Evolutionary conservation across 1,284 basidiomycete genomes (phyloP).

Genomic region (Cystobasidiaceae sp.): DNA sequence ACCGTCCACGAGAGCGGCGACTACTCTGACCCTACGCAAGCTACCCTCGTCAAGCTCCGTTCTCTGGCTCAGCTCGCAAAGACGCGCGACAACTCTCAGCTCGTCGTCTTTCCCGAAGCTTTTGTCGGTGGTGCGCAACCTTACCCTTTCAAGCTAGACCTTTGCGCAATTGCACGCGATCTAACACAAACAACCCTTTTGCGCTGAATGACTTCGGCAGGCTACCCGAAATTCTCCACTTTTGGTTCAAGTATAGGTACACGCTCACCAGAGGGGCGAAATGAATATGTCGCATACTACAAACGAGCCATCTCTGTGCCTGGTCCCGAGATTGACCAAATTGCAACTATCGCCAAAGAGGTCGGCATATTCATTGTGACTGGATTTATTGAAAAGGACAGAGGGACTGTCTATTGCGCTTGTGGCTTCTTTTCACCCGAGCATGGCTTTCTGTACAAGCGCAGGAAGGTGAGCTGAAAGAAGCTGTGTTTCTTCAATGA

Average conservation of each 20-base stretch:
- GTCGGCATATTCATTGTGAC: constrained; percentile 60
- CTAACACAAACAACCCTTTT: too few relatives aligned
- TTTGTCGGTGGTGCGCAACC: constrained; percentile 29
- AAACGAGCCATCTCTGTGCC: constrained; percentile 58
- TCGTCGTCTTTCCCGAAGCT: constrained; percentile 39
- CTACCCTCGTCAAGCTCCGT: constrained; percentile 37
- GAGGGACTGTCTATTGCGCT: constrained; percentile 66
- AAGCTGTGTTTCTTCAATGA: too few relatives aligned
- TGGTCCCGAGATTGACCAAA: constrained; percentile 49
- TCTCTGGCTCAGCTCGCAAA: constrained; percentile 33
- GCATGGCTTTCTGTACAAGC: constrained; percentile 59
- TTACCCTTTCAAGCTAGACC: too few relatives aligned
- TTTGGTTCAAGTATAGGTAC: constrained; percentile 60
- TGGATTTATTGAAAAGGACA: constrained; percentile 63
- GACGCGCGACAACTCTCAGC: constrained; percentile 33
- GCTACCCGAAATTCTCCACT: constrained; percentile 61
- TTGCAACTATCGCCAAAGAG: constrained; percentile 56
- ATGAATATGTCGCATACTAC: constrained; percentile 59
- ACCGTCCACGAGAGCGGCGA: constrained; percentile 31
- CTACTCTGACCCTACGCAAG: too few relatives aligned
- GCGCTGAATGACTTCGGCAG: too few relatives aligned
- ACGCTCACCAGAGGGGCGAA: constrained; percentile 55
- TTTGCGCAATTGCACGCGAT: too few relatives aligned
- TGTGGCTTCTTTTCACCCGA: constrained; percentile 59
- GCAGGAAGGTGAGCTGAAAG: constrained; percentile 55